A percentile compares a stretch with the other conserved stretches of the same genome.
These are phyloP conservation scores for Podospora comata DNA, from an alignment of 495 filamentous ascomycete genomes.

Conservation along the genomic window DNA sequence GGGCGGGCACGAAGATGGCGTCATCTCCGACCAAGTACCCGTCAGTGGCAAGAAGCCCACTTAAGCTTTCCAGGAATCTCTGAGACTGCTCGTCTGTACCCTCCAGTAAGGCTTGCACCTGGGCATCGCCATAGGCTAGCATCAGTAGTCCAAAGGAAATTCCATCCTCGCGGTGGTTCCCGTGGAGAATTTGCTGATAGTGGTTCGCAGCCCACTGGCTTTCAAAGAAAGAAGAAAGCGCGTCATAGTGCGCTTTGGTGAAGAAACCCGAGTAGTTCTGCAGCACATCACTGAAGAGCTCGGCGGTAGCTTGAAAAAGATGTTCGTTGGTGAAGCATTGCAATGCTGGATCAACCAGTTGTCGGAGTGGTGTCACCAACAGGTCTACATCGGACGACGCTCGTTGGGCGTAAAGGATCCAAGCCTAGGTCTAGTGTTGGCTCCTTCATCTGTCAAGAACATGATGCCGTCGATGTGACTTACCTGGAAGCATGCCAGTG, in stretches of 20 bases:
- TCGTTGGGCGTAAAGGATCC: conserved; percentile 66
- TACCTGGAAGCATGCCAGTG: conserved; percentile 62
- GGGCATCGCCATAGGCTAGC: conserved; percentile 64
- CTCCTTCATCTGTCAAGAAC: conserved; percentile 1
- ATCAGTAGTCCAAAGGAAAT: conserved; percentile 67
- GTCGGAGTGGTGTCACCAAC: conserved; percentile 53
- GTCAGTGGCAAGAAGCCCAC: conserved; percentile 63
- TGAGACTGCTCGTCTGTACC: conserved; percentile 41
- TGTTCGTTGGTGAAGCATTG: conserved; percentile 53
- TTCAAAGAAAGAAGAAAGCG: conserved; percentile 55
- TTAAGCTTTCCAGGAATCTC: conserved; percentile 51
- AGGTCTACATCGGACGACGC: conserved; percentile 51
- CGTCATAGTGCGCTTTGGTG: conserved; percentile 49
- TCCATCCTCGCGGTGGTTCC: conserved; percentile 61
- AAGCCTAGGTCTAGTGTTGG: conserved; percentile 44
- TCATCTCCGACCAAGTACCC: conserved; percentile 78
- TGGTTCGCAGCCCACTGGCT: conserved; percentile 52
- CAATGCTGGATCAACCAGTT: conserved; percentile 54
- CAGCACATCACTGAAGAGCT: conserved; percentile 62
- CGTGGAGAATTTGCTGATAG: conserved; percentile 54
- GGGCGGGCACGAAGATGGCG: conserved; percentile 65
- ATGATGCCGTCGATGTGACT: background rate
- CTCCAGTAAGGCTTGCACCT: conserved; percentile 49
- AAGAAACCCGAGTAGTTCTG: conserved; percentile 63
- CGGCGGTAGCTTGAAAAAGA: conserved; percentile 57